phyloP scores from a whole-genome alignment of 805 yeast genomes.

The Millerozyma miso region DNA sequence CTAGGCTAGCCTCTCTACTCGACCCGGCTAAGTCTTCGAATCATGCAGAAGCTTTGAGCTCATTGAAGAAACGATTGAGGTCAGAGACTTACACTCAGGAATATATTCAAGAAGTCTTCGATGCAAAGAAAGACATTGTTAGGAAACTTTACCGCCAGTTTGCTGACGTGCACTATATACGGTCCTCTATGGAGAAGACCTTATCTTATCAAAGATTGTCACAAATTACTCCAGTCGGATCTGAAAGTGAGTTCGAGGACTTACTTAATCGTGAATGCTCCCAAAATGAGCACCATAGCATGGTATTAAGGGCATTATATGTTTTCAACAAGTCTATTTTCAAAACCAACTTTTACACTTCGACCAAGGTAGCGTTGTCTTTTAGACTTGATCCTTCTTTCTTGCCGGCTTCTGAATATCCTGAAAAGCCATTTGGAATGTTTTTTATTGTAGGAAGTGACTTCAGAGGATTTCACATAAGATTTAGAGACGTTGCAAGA shows the following conservation, averaged over 20 bases:
- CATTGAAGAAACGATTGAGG: constrained; percentile 83
- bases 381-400: constrained; percentile 86
- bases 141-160: constrained; percentile 84
- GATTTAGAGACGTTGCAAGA: constrained; percentile 95
- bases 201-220: constrained; percentile 82
- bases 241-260: constrained; percentile 69
- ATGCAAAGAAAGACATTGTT: constrained; percentile 63
- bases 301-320: constrained; percentile 78
- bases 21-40: constrained; percentile 58
- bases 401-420: constrained; percentile 82
- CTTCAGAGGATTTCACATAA: constrained; percentile 94
- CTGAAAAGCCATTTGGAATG: constrained; percentile 91
- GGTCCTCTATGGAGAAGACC: constrained; percentile 67
- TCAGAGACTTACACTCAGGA: constrained; percentile 90
- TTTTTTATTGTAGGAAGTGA: constrained; percentile 94
- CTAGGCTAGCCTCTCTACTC: constrained; percentile 59
- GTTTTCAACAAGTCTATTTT: constrained; percentile 81
- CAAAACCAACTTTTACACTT: constrained; percentile 90
- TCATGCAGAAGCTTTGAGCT: constrained; percentile 70
- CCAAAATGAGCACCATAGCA: constrained; percentile 73
- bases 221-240: constrained; percentile 68
- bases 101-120: constrained; percentile 73
- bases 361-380: constrained; percentile 92
- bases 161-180: constrained; percentile 84
- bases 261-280: constrained; percentile 66